These are phyloP conservation scores for Meyerozyma carpophila DNA, from an alignment of 1,139 yeast species.

Conservation along the genomic window DNA sequence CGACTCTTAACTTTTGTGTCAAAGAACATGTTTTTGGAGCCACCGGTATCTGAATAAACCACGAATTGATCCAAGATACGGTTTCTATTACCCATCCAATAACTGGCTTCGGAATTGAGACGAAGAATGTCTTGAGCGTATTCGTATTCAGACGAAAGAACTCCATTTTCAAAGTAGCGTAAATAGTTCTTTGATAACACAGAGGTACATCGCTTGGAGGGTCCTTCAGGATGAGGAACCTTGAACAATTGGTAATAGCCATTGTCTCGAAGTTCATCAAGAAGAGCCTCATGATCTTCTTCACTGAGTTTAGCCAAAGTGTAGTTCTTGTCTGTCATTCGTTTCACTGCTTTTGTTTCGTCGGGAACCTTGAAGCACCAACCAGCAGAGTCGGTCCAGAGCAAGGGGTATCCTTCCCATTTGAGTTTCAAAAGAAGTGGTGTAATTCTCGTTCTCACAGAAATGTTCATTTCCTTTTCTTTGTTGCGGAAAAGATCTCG, in stretches of 20 bases:
- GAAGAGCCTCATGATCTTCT: conserved; percentile 15
- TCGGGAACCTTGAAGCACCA: conserved; percentile 78
- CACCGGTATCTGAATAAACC: conserved; percentile 38
- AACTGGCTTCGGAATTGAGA: conserved; percentile 75
- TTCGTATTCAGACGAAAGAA: conserved; percentile 64
- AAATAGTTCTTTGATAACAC: conserved; percentile 75
- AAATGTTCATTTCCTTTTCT: conserved; percentile 43
- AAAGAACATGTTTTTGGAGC: conserved; percentile 21
- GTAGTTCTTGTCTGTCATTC: conserved; percentile 51
- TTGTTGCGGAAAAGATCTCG: conserved; percentile 54
- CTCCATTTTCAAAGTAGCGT: conserved; percentile 67
- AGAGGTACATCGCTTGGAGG: conserved; percentile 66
- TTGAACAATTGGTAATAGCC: conserved; percentile 45
- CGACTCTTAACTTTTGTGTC: conserved; percentile 18
- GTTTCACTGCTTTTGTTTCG: conserved; percentile 27
- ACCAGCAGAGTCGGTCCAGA: conserved; percentile 76
- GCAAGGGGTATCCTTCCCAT: conserved; percentile 82
- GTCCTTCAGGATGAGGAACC: conserved; percentile 92
- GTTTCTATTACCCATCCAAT: conserved; percentile 90
- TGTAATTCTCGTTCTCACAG: conserved; percentile 70
- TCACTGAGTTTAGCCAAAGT: conserved; percentile 29
- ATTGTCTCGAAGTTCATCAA: conserved; percentile 20
- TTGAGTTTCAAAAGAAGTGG: conserved; percentile 70
- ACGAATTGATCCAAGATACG: conserved; percentile 84
- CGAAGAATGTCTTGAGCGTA: conserved; percentile 74